Conservation (phyloP, 148 eudicot species). For the Diospyros lotus region DNA sequence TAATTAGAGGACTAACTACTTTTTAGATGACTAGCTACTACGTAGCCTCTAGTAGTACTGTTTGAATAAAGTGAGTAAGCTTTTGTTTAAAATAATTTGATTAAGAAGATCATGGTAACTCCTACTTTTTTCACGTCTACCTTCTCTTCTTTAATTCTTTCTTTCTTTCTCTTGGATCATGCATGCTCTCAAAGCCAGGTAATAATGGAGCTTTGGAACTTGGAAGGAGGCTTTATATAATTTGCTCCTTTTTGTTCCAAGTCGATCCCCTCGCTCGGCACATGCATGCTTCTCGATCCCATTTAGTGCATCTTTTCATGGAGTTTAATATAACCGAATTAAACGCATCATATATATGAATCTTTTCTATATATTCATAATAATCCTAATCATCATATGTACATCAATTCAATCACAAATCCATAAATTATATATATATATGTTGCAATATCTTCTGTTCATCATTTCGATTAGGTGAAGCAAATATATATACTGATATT, state of each 20-base stretch:
- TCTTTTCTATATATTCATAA: neutral
- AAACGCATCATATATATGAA: neutral
- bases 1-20: neutral
- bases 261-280: neutral
- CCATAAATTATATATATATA: neutral
- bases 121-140: neutral
- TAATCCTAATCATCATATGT: neutral
- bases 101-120: neutral
- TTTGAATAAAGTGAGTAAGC: neutral
- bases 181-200: neutral
- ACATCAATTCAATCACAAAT: neutral
- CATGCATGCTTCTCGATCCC: neutral
- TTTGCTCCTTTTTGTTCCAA: neutral
- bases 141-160: neutral
- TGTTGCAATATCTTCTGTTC: too few species aligned
- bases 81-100: neutral
- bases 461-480: too few species aligned
- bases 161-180: neutral
- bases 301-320: neutral
- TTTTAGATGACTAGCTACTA: too few species aligned
- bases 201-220: conserved; percentile 7
- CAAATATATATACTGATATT: too few species aligned
- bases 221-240: too few species aligned
- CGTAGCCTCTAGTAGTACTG: neutral
- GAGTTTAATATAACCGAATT: conserved; percentile 4